Evolutionary conservation across 2,329 filamentous ascomycete genomes (phyloP).

Genomic region (Tolypocladium tundrense): DNA sequence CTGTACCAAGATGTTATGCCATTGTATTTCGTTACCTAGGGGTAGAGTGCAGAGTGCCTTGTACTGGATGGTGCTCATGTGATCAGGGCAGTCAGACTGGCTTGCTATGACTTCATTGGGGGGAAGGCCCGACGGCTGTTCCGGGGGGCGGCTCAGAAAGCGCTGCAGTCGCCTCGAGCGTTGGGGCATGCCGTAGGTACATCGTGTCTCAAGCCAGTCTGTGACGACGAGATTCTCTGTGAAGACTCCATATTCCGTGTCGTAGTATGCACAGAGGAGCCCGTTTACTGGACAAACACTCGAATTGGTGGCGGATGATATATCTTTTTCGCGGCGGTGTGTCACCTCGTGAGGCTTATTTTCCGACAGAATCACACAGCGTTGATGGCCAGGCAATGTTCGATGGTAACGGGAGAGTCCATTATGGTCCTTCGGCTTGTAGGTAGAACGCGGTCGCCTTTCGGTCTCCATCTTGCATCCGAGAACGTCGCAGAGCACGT

Average conservation of each 20-base stretch:
- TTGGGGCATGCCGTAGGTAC: slow-evolving; percentile 8
- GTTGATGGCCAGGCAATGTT: too few relatives aligned
- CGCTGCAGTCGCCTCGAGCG: slow-evolving; percentile 3
- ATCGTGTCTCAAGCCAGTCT: neutral
- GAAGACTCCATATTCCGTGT: neutral
- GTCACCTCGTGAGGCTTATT: slow-evolving; percentile 8
- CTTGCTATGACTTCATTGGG: slow-evolving; percentile 43
- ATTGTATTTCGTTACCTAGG: slow-evolving; percentile 8
- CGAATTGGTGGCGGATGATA: neutral
- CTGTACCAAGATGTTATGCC: slow-evolving; percentile 15
- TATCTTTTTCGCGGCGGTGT: slow-evolving; percentile 1
- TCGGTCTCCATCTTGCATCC: neutral
- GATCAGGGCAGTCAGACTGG: slow-evolving; percentile 33
- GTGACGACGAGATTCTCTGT: neutral
- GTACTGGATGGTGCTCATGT: slow-evolving; percentile 43
- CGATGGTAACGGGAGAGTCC: slow-evolving; percentile 1
- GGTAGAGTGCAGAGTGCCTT: slow-evolving; percentile 21
- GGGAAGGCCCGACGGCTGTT: slow-evolving; percentile 1
- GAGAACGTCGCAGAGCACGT: slow-evolving; percentile 30
- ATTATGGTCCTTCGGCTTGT: slow-evolving; percentile 5
- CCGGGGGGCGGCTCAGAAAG: slow-evolving; percentile 7
- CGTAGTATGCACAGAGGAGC: slow-evolving; percentile 10
- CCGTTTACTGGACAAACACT: slow-evolving; percentile 15
- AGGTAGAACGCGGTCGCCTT: neutral
- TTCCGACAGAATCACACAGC: slow-evolving; percentile 5